A percentile compares a stretch with the other conserved stretches of the same genome.
These are phyloP conservation scores for Auriscalpium orientale DNA, from an alignment of 768 basidiomycete genomes.

Conservation along the genomic window DNA sequence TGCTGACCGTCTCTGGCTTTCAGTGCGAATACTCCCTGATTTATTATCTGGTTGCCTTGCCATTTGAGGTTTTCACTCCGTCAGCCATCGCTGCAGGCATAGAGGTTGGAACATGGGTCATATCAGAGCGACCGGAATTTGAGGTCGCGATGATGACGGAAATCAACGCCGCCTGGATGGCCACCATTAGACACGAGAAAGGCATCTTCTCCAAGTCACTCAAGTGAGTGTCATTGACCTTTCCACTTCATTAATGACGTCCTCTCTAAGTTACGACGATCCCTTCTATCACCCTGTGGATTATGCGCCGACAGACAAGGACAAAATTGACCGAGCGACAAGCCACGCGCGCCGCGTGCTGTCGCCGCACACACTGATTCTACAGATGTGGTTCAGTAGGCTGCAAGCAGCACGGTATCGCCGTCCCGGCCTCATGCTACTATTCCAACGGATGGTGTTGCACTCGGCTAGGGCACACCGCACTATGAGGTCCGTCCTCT, in stretches of 20 bases:
- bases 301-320: slow-evolving; percentile 88
- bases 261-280: slow-evolving; percentile 62
- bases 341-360: slow-evolving; percentile 68
- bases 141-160: slow-evolving; percentile 85
- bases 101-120: slow-evolving; percentile 95
- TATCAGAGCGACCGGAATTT: slow-evolving; percentile 73
- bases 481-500: slow-evolving; percentile 59
- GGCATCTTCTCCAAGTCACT: slow-evolving; percentile 79
- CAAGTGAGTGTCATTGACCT: slow-evolving; percentile 49
- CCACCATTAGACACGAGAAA: slow-evolving; percentile 65
- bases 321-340: slow-evolving; percentile 65
- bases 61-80: slow-evolving; percentile 86
- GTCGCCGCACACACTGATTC: slow-evolving; percentile 72
- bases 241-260: slow-evolving; percentile 4
- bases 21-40: slow-evolving; percentile 83
- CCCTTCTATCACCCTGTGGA: slow-evolving; percentile 82
- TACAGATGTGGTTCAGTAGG: slow-evolving; percentile 86
- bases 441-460: slow-evolving; percentile 78
- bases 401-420: slow-evolving; percentile 91
- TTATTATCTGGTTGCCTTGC: slow-evolving; percentile 79
- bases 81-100: slow-evolving; percentile 79
- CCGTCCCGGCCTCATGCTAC: slow-evolving; percentile 73
- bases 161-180: slow-evolving; percentile 80
- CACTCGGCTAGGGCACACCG: slow-evolving; percentile 68
- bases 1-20: background rate